Conservation (phyloP, 192 early-diverging fungal species). For the Anaeromyces robustus region DNA sequence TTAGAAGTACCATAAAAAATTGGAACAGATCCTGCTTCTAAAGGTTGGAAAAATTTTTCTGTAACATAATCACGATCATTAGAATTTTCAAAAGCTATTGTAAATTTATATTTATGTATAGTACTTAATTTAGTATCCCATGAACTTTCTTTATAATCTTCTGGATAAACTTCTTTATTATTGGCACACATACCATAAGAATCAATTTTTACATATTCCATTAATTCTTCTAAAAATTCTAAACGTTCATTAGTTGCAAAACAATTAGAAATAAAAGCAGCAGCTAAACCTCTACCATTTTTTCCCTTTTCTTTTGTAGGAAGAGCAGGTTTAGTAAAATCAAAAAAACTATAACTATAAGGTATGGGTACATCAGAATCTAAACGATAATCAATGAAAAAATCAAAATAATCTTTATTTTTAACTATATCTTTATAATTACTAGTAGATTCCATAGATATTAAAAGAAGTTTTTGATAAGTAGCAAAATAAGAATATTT, state of each 20-base stretch:
- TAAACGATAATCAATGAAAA: background rate
- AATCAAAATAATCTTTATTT: background rate
- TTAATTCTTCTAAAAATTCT: background rate
- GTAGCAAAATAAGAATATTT: background rate
- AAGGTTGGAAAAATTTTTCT: constrained; percentile 2
- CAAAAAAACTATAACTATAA: background rate
- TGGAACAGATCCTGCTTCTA: background rate
- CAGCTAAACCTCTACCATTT: background rate
- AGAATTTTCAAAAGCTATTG: background rate
- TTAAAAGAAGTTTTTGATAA: background rate
- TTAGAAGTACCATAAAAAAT: background rate
- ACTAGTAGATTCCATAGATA: background rate
- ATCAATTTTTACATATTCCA: background rate
- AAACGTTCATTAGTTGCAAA: background rate
- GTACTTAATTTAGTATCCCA: background rate
- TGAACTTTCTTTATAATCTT: background rate
- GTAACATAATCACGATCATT: constrained; percentile 1
- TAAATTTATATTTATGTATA: background rate
- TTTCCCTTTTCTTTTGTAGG: background rate
- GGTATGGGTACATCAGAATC: constrained; percentile 2
- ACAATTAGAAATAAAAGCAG: constrained; percentile 1
- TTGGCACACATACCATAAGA: background rate
- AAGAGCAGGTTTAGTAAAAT: background rate
- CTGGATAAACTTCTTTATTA: background rate
- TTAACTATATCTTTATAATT: background rate